A percentile compares a stretch with the other conserved stretches of the same genome.
These are phyloP conservation scores for Malus fusca DNA, from an alignment of 306 rosid species.

Conservation along the genomic window DNA sequence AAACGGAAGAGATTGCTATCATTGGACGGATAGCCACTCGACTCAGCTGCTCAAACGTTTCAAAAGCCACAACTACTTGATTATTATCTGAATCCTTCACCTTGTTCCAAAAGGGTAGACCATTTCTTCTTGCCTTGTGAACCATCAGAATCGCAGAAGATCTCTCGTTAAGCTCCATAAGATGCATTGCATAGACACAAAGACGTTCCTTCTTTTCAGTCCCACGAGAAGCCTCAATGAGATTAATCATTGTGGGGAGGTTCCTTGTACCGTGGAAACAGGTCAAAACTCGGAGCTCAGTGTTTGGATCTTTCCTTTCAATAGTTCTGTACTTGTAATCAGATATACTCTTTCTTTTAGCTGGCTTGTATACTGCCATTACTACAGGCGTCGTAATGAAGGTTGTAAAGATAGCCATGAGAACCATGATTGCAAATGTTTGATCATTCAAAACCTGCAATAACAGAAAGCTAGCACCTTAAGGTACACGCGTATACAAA, in stretches of 20 bases:
- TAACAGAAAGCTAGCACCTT: neutral
- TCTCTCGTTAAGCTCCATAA: slow-evolving; percentile 66
- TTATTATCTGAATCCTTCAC: slow-evolving; percentile 14
- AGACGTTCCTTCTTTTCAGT: slow-evolving; percentile 46
- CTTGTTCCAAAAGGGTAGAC: slow-evolving; percentile 63
- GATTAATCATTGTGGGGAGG: slow-evolving; percentile 63
- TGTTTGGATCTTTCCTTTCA: slow-evolving; percentile 40
- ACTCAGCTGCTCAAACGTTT: slow-evolving; percentile 47
- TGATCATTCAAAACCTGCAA: slow-evolving; percentile 83
- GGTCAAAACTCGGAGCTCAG: slow-evolving; percentile 51
- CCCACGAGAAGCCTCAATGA: slow-evolving; percentile 80
- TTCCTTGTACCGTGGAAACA: slow-evolving; percentile 60
- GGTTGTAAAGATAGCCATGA: slow-evolving; percentile 89
- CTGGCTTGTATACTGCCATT: slow-evolving; percentile 55
- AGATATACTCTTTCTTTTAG: slow-evolving; percentile 32
- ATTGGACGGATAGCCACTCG: slow-evolving; percentile 57
- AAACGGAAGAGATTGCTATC: slow-evolving; percentile 52
- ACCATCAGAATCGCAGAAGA: slow-evolving; percentile 63
- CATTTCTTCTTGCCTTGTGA: slow-evolving; percentile 50
- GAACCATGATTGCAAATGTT: slow-evolving; percentile 84
- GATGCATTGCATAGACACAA: slow-evolving; percentile 80
- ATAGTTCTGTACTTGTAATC: slow-evolving; percentile 51
- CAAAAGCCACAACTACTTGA: slow-evolving; percentile 52
- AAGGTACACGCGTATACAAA: neutral
- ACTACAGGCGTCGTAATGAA: slow-evolving; percentile 81